Evolutionary conservation across 805 yeast genomes (phyloP).

Genomic region (Saccharomycopsis olivae): DNA sequence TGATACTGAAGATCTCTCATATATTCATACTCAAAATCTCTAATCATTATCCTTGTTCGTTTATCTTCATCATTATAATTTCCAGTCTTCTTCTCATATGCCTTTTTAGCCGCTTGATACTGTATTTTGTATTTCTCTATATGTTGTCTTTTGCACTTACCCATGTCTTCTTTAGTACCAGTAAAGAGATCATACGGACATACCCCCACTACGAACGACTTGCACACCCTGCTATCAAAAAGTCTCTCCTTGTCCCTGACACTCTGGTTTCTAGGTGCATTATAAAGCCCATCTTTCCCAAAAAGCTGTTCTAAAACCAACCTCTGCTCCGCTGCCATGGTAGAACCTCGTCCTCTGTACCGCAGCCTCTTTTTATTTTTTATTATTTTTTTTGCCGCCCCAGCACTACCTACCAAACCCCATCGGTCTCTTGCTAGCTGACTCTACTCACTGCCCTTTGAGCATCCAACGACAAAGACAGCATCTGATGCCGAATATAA

Average conservation of each 20-base stretch:
- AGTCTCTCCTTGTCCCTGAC: too few relatives aligned
- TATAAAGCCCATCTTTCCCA: slow-evolving; percentile 14
- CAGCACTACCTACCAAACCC: background rate
- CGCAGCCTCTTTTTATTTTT: too few relatives aligned
- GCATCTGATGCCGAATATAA: too few relatives aligned
- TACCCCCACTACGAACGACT: slow-evolving; percentile 69
- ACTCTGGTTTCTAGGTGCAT: background rate
- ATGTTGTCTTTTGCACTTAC: slow-evolving; percentile 70
- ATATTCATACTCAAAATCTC: slow-evolving; percentile 41
- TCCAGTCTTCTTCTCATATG: slow-evolving; percentile 21
- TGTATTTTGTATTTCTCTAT: slow-evolving; percentile 62
- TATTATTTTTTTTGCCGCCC: background rate
- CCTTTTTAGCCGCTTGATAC: slow-evolving; percentile 40
- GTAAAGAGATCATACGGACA: slow-evolving; percentile 80
- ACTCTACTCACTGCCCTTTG: too few relatives aligned
- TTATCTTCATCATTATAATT: background rate
- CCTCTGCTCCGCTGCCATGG: slow-evolving; percentile 19
- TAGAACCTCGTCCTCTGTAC: too few relatives aligned
- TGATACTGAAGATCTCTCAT: slow-evolving; percentile 25
- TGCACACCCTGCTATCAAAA: slow-evolving; percentile 56
- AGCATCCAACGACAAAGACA: background rate
- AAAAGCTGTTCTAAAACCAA: slow-evolving; percentile 15
- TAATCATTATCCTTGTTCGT: slow-evolving; percentile 26
- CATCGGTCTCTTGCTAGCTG: too few relatives aligned
- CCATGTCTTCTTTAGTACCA: slow-evolving; percentile 75